A percentile compares a stretch with the other conserved stretches of the same genome.
These are phyloP conservation scores for Artomyces pyxidatus DNA, from an alignment of 768 basidiomycete genomes.

Conservation along the genomic window DNA sequence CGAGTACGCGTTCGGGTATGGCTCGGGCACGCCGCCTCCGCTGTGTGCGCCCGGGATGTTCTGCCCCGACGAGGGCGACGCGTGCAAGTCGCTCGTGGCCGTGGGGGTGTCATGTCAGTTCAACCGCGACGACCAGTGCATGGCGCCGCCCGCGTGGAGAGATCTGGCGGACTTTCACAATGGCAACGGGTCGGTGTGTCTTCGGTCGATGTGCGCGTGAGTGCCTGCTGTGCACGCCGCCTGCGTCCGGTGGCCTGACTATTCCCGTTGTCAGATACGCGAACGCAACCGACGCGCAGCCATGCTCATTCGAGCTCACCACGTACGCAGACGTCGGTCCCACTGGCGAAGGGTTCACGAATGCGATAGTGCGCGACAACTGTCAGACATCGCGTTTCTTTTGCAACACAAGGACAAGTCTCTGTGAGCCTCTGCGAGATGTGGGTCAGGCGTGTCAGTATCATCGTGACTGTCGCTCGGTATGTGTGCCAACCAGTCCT, in stretches of 20 bases:
- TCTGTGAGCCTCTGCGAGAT: slow-evolving; percentile 6
- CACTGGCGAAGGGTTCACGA: slow-evolving; percentile 5
- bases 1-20: slow-evolving; percentile 12
- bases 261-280: slow-evolving; percentile 23
- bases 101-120: slow-evolving; percentile 13
- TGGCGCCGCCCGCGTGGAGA: not conserved
- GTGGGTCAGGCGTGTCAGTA: slow-evolving; percentile 11
- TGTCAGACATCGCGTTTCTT: slow-evolving; percentile 11
- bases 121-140: slow-evolving; percentile 16
- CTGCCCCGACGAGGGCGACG: slow-evolving; percentile 15
- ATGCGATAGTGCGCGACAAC: slow-evolving; percentile 14
- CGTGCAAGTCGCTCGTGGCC: slow-evolving; percentile 7
- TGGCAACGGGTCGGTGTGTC: slow-evolving; percentile 8
- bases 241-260: not conserved
- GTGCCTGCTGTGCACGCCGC: not conserved
- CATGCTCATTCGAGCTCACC: slow-evolving; percentile 33
- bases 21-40: slow-evolving; percentile 1
- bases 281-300: slow-evolving; percentile 29
- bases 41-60: slow-evolving; percentile 10
- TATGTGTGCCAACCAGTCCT: not conserved
- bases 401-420: slow-evolving; percentile 8
- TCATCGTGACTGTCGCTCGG: slow-evolving; percentile 14
- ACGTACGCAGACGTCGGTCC: slow-evolving; percentile 21
- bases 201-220: slow-evolving; percentile 13
- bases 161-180: slow-evolving; percentile 8